Percentiles rank a stretch among this genome's conserved stretches.
phyloP scores from a whole-genome alignment of 2,329 filamentous ascomycete genomes.

The Chrysoporthe deuterocubensis region DNA sequence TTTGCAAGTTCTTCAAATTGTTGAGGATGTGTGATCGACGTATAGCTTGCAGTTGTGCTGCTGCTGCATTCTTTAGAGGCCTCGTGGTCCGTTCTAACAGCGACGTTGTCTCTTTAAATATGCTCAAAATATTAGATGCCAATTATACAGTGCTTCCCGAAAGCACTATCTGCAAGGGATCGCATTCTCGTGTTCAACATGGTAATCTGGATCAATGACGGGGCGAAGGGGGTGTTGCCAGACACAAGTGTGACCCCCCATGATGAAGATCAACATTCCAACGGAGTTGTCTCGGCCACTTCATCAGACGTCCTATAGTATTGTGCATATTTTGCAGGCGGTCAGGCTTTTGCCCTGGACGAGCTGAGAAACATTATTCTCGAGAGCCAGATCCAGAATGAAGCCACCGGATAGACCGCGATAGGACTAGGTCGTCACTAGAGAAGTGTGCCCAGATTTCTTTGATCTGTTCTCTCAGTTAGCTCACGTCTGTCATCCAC shows the following conservation, averaged over 20 bases:
- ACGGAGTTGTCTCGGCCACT: neutral
- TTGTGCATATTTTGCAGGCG: neutral
- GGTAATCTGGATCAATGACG: conserved; percentile 4
- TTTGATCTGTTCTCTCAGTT: neutral
- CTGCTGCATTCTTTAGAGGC: neutral
- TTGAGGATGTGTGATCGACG: too few species aligned
- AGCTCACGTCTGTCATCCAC: neutral
- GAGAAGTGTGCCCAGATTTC: neutral
- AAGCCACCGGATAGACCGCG: neutral
- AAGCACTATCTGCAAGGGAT: neutral
- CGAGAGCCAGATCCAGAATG: too few species aligned
- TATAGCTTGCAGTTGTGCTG: neutral
- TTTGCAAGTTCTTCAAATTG: too few species aligned
- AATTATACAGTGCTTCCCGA: neutral
- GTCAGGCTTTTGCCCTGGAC: neutral
- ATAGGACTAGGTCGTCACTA: neutral
- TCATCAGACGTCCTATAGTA: neutral
- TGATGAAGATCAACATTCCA: neutral
- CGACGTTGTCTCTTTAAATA: neutral
- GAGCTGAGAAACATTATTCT: neutral
- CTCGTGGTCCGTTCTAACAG: neutral
- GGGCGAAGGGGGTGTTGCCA: neutral
- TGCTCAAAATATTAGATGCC: neutral
- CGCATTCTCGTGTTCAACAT: neutral
- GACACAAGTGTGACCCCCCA: neutral